phyloP scores from a whole-genome alignment of 768 basidiomycete genomes.

The Pholiota molesta region DNA sequence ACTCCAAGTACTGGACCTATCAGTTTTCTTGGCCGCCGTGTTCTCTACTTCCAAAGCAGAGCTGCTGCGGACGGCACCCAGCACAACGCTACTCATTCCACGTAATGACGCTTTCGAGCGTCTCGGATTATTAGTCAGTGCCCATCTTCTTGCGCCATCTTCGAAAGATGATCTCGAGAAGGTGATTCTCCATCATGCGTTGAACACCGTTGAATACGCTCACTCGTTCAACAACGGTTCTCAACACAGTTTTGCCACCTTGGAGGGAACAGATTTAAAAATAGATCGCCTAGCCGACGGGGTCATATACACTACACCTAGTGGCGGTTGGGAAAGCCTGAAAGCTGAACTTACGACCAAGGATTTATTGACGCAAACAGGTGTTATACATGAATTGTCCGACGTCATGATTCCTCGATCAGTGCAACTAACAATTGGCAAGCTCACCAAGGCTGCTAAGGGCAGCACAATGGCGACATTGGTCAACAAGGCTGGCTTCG shows the following conservation, averaged over 20 bases:
- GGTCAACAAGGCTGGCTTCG: slow-evolving; percentile 82
- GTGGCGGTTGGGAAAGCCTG: slow-evolving; percentile 81
- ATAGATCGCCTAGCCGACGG: slow-evolving; percentile 59
- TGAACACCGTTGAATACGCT: slow-evolving; percentile 77
- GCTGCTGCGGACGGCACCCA: slow-evolving; percentile 60
- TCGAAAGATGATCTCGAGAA: slow-evolving; percentile 80
- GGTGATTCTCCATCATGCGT: slow-evolving; percentile 86
- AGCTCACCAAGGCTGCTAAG: slow-evolving; percentile 87
- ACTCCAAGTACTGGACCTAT: slow-evolving; percentile 81
- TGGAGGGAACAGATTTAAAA: slow-evolving; percentile 85
- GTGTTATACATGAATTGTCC: slow-evolving; percentile 88
- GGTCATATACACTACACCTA: slow-evolving; percentile 58
- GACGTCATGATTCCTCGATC: slow-evolving; percentile 87
- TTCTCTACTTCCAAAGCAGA: slow-evolving; percentile 87
- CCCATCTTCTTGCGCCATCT: slow-evolving; percentile 79
- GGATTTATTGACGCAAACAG: slow-evolving; percentile 83
- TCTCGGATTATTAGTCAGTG: slow-evolving; percentile 82
- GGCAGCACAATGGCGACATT: slow-evolving; percentile 88
- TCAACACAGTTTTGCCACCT: slow-evolving; percentile 72
- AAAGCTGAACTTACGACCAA: slow-evolving; percentile 57
- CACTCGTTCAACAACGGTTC: slow-evolving; percentile 62
- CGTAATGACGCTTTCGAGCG: slow-evolving; percentile 87
- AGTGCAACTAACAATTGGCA: slow-evolving; percentile 85
- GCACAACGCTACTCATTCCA: slow-evolving; percentile 84
- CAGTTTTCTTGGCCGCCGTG: slow-evolving; percentile 87